Evolutionary conservation across 2,329 filamentous ascomycete species (phyloP).

Genomic region (Colletotrichum sp.): DNA sequence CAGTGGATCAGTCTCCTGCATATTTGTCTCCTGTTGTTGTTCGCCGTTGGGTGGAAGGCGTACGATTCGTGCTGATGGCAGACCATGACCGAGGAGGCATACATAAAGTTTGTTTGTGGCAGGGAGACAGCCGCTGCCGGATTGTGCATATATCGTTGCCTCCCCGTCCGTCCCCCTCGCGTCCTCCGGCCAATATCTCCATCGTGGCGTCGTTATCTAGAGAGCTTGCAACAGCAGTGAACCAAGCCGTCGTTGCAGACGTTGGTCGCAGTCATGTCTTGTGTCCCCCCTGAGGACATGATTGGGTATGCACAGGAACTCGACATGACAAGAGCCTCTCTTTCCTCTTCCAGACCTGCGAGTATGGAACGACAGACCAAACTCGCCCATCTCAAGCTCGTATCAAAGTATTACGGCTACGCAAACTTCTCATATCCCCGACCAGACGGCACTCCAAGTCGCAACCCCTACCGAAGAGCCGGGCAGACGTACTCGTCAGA

Average conservation of each 20-base stretch:
- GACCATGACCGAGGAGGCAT: constrained; percentile 4
- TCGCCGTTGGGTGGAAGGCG: constrained; percentile 5
- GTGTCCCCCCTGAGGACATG: constrained; percentile 9
- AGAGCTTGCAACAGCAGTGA: not conserved
- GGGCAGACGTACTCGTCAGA: constrained; percentile 19
- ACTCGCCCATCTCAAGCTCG: constrained; percentile 41
- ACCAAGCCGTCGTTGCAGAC: constrained; percentile 8
- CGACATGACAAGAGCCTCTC: constrained; percentile 1
- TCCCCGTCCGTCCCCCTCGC: constrained; percentile 1
- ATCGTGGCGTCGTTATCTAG: not conserved
- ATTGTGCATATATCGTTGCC: constrained; percentile 22
- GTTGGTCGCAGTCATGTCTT: constrained; percentile 14
- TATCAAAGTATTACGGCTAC: constrained; percentile 43
- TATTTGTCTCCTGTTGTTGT: constrained; percentile 23
- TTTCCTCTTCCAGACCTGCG: constrained; percentile 13
- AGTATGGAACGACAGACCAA: constrained; percentile 41
- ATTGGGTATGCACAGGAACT: constrained; percentile 10
- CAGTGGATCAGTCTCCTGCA: constrained; percentile 18
- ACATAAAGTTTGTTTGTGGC: constrained; percentile 18
- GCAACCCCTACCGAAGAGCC: constrained; percentile 17
- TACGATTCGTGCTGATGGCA: constrained; percentile 10
- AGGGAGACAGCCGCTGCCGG: constrained; percentile 5
- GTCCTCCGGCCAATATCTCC: not conserved
- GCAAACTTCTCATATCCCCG: constrained; percentile 47
- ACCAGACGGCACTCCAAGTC: constrained; percentile 25